Evolutionary conservation across 768 basidiomycete species (phyloP), one percentile per base, ranked within the genome.

Genomic region (Suillus weaverae): DNA sequence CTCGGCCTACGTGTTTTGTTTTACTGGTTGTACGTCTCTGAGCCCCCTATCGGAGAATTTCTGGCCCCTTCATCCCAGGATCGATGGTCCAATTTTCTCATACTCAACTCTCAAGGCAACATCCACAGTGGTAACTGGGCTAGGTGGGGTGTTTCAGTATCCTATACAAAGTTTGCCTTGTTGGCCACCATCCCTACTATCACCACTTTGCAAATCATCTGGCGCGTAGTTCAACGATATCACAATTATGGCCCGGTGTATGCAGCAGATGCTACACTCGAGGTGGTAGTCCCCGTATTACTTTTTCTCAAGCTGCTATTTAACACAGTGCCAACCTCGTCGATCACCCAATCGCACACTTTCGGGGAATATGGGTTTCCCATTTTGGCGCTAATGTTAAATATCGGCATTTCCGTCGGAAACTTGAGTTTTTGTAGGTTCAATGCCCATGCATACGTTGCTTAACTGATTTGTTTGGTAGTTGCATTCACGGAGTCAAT

Each of bases 401-500:
- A 82, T 60, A 70, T 82, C 22, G 81, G 80, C 35, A 72, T 89
- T 44, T 86, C 82, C 13, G 72, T 89, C 26, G 88, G 86, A 22
- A 84, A 87, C 66, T 74, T 90, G 43, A 68, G 85, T 33, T 67
- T 70, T 43, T 86, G 91, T 92, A 70, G 78, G 90, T 82, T 18
- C 44, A 43, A 55, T 44, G 44, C 53, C 38, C 16, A 56, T 66
- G 53, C 62, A 35, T 64, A 63, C 35, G 36, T 61, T 38, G 26
- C 43, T 44, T 32, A 50, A 48, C 66, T 73, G 50, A 73, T 38
- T 51, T 43, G 4, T 60, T 61, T 48, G 26, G 41, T 68, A 91
- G 90, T 89, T 72, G 76, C 80, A 61, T 91, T 92, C 70, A 85
- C 90, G 3, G 91, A 92, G 75, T 85, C 84, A 7, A 80, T 81